Evolutionary conservation across 2,329 filamentous ascomycete species (phyloP).

Genomic region (Akanthomyces lecanii): DNA sequence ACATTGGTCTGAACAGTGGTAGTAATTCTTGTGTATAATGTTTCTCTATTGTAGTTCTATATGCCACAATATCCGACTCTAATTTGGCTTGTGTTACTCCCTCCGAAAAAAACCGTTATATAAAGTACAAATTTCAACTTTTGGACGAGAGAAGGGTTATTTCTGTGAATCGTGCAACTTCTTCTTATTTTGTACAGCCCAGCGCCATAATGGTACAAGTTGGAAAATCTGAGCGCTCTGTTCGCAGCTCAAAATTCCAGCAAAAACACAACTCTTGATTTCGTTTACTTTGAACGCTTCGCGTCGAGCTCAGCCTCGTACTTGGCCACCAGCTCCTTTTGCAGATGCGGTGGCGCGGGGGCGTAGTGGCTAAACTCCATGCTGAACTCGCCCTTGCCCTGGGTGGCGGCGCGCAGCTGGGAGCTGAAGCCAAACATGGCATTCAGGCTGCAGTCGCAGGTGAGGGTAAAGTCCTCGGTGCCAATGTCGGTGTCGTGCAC

Average conservation of each 20-base stretch:
- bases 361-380: conserved; percentile 99
- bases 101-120: neutral
- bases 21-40: conserved; percentile 34
- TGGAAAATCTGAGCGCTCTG: neutral
- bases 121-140: conserved; percentile 12
- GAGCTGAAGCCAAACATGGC: conserved; percentile 97
- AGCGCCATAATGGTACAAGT: conserved; percentile 8
- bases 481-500: conserved; percentile 96
- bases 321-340: conserved; percentile 60
- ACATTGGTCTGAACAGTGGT: neutral
- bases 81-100: conserved; percentile 1
- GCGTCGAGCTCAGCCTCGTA: conserved; percentile 55
- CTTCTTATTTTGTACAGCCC: conserved; percentile 7
- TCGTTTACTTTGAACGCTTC: conserved; percentile 49
- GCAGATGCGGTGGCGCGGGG: conserved; percentile 78
- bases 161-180: conserved; percentile 7
- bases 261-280: neutral
- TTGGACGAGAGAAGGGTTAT: conserved; percentile 14
- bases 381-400: conserved; percentile 96
- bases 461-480: conserved; percentile 86
- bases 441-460: conserved; percentile 89
- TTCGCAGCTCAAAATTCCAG: neutral
- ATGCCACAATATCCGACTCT: conserved; percentile 7
- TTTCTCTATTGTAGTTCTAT: conserved; percentile 11
- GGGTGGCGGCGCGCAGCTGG: conserved; percentile 85